Percentiles rank a stretch among this genome's conserved stretches.
phyloP scores from a whole-genome alignment of 495 filamentous ascomycete genomes.

The Neurospora sp. region DNA sequence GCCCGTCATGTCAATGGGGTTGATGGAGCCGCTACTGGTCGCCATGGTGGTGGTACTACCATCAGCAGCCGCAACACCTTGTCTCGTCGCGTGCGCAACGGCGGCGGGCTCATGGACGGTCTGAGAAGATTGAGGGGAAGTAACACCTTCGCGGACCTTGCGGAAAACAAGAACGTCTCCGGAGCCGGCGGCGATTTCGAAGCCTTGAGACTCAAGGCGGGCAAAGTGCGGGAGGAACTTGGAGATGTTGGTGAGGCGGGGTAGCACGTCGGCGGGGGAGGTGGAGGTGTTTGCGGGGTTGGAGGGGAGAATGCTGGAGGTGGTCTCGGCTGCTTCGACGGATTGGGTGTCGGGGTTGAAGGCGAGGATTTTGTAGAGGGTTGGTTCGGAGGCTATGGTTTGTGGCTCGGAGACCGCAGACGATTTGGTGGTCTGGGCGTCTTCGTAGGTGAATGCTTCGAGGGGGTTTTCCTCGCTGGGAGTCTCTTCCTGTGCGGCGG shows the following conservation, averaged over 20 bases:
- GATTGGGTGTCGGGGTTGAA: constrained; percentile 56
- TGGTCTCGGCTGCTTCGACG: constrained; percentile 52
- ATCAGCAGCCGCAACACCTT: neutral
- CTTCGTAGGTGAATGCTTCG: constrained; percentile 18
- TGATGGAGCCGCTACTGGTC: constrained; percentile 16
- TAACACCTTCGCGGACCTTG: constrained; percentile 34
- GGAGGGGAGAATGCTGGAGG: constrained; percentile 41
- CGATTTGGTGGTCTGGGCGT: constrained; percentile 11
- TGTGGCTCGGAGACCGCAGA: constrained; percentile 20
- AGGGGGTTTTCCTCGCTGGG: constrained; percentile 20
- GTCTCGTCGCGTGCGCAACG: neutral
- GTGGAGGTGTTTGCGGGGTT: constrained; percentile 29
- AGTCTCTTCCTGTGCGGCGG: constrained; percentile 3
- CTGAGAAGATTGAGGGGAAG: neutral
- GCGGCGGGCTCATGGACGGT: neutral
- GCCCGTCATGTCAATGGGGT: constrained; percentile 50
- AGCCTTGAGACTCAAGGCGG: constrained; percentile 55
- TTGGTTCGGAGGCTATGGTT: constrained; percentile 25
- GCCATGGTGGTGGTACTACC: neutral
- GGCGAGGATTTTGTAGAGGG: constrained; percentile 60
- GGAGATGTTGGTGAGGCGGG: constrained; percentile 56
- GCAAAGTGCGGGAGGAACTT: constrained; percentile 63
- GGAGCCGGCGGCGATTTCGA: constrained; percentile 61
- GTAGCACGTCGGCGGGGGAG: constrained; percentile 51
- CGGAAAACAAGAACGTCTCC: constrained; percentile 65